These are phyloP conservation scores for Abrus precatorius DNA, from an alignment of 306 rosid species.

Conservation along the genomic window DNA sequence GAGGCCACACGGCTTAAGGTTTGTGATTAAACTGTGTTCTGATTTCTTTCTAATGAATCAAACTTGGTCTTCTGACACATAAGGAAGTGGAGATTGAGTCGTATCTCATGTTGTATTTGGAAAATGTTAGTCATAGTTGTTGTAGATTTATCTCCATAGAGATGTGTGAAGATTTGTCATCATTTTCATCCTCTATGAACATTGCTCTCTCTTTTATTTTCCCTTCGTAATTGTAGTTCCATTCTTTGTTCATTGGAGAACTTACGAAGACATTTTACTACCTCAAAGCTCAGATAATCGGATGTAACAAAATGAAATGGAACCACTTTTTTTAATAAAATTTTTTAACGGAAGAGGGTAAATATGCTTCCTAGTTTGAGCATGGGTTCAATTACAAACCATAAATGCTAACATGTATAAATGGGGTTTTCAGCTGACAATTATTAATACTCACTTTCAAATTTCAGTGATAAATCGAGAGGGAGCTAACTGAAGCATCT, in stretches of 20 bases:
- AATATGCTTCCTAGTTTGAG: slow-evolving; percentile 19
- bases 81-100: not conserved
- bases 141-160: slow-evolving; percentile 9
- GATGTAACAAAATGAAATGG: slow-evolving; percentile 18
- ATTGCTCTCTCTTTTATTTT: not conserved
- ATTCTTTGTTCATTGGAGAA: slow-evolving; percentile 3
- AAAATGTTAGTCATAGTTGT: slow-evolving; percentile 14
- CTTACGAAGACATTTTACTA: slow-evolving; percentile 14
- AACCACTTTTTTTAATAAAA: not conserved
- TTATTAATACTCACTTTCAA: slow-evolving; percentile 13
- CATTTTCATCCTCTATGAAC: not conserved
- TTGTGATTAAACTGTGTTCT: slow-evolving; percentile 43
- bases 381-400: not conserved
- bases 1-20: slow-evolving; percentile 94
- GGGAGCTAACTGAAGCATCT: slow-evolving; percentile 19
- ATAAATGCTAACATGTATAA: slow-evolving; percentile 13
- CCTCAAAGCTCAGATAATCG: not conserved
- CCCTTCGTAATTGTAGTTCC: slow-evolving; percentile 20
- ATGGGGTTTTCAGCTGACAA: slow-evolving; percentile 14
- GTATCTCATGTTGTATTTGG: slow-evolving; percentile 1
- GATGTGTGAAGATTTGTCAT: slow-evolving; percentile 16
- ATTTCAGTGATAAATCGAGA: slow-evolving; percentile 21
- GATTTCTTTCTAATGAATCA: slow-evolving; percentile 17
- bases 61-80: not conserved
- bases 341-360: not conserved